A percentile compares a stretch with the other conserved stretches of the same genome.
Evolutionary conservation across 176 grass and related monocot genomes (phyloP).

Genomic region (Hordeum marinum): DNA sequence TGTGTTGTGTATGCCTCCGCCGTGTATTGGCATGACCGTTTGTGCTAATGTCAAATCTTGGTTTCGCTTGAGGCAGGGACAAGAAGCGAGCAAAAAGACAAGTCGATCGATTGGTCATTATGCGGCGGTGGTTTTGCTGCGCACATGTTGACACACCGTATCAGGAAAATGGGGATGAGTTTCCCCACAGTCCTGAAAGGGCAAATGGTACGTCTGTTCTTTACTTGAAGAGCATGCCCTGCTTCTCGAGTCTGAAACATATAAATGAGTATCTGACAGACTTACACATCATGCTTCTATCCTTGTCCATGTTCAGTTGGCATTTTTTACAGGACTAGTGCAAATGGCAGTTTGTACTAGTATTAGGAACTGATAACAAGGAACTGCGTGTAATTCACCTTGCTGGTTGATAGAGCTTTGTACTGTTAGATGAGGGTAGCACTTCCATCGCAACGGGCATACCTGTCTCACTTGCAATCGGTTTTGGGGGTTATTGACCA

Average conservation of each 20-base stretch:
- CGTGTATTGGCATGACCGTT: neutral
- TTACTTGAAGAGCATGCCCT: neutral
- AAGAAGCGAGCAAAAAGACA: slow-evolving; percentile 15
- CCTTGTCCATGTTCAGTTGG: neutral
- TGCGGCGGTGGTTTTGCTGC: slow-evolving; percentile 83
- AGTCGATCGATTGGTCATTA: neutral
- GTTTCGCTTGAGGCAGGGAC: neutral
- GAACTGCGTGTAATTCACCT: neutral
- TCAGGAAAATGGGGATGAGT: slow-evolving; percentile 39
- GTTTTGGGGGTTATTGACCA: neutral
- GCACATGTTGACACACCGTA: slow-evolving; percentile 46
- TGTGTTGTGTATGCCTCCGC: neutral
- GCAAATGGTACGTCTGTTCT: slow-evolving; percentile 31
- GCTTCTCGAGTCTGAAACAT: neutral
- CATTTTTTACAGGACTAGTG: neutral
- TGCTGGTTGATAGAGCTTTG: neutral
- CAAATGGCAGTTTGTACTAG: neutral
- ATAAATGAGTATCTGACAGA: neutral
- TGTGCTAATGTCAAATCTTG: neutral
- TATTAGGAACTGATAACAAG: neutral
- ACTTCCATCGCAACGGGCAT: neutral
- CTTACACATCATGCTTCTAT: neutral
- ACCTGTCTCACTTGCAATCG: neutral
- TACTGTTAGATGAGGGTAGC: neutral
- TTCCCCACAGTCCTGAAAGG: slow-evolving; percentile 29